Evolutionary conservation across 345 rosid species (phyloP).

Genomic region (Nasturtium officinale): DNA sequence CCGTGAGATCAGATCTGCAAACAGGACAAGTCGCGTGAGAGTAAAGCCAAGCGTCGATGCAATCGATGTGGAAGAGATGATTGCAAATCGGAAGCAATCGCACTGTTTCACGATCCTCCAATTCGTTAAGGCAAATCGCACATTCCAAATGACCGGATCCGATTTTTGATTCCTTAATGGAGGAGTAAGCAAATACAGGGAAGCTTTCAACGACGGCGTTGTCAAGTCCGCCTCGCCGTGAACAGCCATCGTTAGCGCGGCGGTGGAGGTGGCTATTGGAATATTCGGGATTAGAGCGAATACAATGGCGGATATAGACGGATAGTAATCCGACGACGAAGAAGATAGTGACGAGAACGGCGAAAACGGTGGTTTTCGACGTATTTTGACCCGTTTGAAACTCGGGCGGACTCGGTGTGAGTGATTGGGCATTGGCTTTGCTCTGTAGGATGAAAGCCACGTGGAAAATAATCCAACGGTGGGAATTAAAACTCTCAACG

Average conservation of each 20-base stretch:
- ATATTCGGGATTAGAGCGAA: background rate
- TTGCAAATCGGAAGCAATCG: constrained; percentile 56
- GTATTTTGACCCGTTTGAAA: constrained; percentile 5
- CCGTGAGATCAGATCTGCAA: constrained; percentile 55
- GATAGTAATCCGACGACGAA: constrained; percentile 38
- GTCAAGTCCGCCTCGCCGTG: constrained; percentile 53
- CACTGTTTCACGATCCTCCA: constrained; percentile 49
- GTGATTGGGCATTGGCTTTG: constrained; percentile 28
- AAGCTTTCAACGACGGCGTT: constrained; percentile 53
- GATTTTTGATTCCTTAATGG: constrained; percentile 51
- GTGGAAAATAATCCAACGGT: constrained; percentile 38
- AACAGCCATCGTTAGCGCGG: background rate
- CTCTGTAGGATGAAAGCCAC: constrained; percentile 14
- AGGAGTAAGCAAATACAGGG: constrained; percentile 62
- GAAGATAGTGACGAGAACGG: constrained; percentile 31
- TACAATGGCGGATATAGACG: constrained; percentile 34
- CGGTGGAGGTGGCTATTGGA: background rate
- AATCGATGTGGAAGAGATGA: constrained; percentile 60
- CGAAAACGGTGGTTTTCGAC: constrained; percentile 32
- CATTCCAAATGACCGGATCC: constrained; percentile 58
- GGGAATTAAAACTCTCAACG: background rate
- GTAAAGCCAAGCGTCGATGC: constrained; percentile 59
- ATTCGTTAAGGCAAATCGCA: constrained; percentile 55
- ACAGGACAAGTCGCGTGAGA: constrained; percentile 63
- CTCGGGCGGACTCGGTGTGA: constrained; percentile 13